Evolutionary conservation across 768 basidiomycete species (phyloP).

Genomic region (Amanita subjunquillea): DNA sequence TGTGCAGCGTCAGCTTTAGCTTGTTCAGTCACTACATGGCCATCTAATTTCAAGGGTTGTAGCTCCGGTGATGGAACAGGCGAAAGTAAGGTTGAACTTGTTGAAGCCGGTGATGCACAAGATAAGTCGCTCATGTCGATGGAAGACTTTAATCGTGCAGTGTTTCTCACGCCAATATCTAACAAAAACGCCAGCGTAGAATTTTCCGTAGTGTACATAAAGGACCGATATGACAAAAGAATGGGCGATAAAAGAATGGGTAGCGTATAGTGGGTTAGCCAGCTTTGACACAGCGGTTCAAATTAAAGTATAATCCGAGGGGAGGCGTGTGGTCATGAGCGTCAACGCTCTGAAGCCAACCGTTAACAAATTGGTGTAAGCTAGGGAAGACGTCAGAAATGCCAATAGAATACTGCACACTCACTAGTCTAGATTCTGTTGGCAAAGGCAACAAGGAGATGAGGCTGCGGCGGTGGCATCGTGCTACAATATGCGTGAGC

Average conservation of each 20-base stretch:
- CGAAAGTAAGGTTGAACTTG: conserved; percentile 32
- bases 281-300: conserved; percentile 27
- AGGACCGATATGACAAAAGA: neutral
- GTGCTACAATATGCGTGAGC: conserved; percentile 19
- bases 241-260: neutral
- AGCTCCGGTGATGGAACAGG: conserved; percentile 53
- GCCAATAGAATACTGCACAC: conserved; percentile 15
- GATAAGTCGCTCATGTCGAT: conserved; percentile 4
- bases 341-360: conserved; percentile 55
- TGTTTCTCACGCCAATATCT: neutral
- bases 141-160: neutral
- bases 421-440: conserved; percentile 84
- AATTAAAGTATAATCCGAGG: conserved; percentile 63
- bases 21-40: conserved; percentile 47
- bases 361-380: conserved; percentile 61
- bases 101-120: conserved; percentile 12
- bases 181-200: neutral
- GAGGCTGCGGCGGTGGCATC: conserved; percentile 49
- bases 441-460: conserved; percentile 52
- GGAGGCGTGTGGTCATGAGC: conserved; percentile 30
- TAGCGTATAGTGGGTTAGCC: neutral
- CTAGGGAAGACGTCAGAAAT: conserved; percentile 21
- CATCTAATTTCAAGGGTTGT: conserved; percentile 36
- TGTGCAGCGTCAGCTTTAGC: conserved; percentile 57
- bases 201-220: neutral